Conservation (phyloP, 1,284 basidiomycete species). For the Hypsizygus ulmarius region DNA sequence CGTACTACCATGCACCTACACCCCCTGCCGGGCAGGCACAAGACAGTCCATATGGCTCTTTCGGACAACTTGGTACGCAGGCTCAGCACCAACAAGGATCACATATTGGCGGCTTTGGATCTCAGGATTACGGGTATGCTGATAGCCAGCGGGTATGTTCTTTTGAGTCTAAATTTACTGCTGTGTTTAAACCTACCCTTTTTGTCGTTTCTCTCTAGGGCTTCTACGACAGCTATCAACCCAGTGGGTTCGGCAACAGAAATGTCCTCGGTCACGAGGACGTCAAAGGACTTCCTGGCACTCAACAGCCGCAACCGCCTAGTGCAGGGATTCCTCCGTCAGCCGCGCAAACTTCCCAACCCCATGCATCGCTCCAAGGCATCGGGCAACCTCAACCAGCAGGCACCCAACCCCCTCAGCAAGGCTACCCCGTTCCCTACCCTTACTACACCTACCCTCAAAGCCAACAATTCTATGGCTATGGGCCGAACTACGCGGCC, state of each 20-base stretch:
- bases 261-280: conserved; percentile 69
- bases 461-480: conserved; percentile 75
- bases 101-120: conserved; percentile 58
- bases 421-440: conserved; percentile 58
- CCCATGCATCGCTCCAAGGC: conserved; percentile 44
- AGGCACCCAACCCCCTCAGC: conserved; percentile 59
- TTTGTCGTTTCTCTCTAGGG: conserved; percentile 43
- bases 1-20: conserved; percentile 74
- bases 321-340: conserved; percentile 50
- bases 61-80: conserved; percentile 56
- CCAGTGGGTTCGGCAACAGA: conserved; percentile 57
- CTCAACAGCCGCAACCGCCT: conserved; percentile 53
- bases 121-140: conserved; percentile 62
- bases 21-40: conserved; percentile 66
- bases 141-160: conserved; percentile 60
- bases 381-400: conserved; percentile 54
- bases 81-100: conserved; percentile 46
- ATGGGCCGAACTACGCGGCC: conserved; percentile 63
- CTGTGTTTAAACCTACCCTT: conserved; percentile 18
- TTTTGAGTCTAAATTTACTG: conserved; percentile 4
- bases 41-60: conserved; percentile 63
- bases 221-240: conserved; percentile 75
- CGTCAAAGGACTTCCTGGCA: conserved; percentile 59
- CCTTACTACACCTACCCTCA: conserved; percentile 67
- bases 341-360: conserved; percentile 50